Conservation (phyloP, 176 grass and related monocot genomes). For the Carex littledalei region DNA sequence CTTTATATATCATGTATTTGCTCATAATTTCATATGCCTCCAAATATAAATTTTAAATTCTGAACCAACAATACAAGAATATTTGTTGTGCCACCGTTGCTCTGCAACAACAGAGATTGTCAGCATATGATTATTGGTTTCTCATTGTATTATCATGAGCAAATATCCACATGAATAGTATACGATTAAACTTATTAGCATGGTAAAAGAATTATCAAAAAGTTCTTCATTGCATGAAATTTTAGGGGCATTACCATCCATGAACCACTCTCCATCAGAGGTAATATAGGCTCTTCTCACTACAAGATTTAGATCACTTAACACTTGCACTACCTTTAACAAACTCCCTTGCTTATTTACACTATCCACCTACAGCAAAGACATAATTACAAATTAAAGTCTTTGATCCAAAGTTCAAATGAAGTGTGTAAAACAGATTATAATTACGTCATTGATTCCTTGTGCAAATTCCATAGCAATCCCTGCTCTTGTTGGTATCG, state of each 20-base stretch:
- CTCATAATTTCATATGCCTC: not conserved
- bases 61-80: not conserved
- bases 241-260: conserved; percentile 33
- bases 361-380: conserved; percentile 39
- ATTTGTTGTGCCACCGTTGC: not conserved
- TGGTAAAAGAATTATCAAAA: not conserved
- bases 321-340: conserved; percentile 40
- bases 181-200: not conserved
- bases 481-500: not conserved
- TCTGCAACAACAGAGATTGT: not conserved
- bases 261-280: conserved; percentile 51
- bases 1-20: not conserved
- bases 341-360: conserved; percentile 42
- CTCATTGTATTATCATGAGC: not conserved
- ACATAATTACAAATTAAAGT: conserved; percentile 21
- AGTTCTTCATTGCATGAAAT: not conserved
- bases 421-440: not conserved
- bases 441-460: not conserved
- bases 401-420: not conserved
- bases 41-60: not conserved
- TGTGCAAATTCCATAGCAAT: not conserved
- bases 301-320: conserved; percentile 38
- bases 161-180: not conserved
- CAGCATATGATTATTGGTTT: not conserved
- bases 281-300: conserved; percentile 50